Base-by-base conservation (phyloP, 345 rosid genomes). In the Odontarrhena argentea region DNA sequence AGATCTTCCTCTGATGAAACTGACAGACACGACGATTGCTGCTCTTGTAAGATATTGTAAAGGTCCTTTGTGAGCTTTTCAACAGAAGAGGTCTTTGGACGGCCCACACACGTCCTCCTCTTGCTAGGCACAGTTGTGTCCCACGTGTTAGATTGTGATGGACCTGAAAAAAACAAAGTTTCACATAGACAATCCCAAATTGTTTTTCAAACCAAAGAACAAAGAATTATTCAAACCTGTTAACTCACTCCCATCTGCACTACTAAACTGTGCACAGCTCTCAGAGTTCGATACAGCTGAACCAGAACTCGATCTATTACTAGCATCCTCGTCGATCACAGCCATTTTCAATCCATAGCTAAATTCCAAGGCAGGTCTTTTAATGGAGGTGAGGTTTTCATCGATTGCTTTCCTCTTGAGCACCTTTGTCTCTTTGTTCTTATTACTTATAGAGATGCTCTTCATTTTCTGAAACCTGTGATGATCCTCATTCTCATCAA, bases 251-350 rank as follows among this genome's bases (percentile, higher is more conserved):
- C 86, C 88, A 72, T 88, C 96, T 8, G 83, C 87, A 67, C 85
- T 74, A 15, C 88, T 91, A 78, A 84, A 89, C 73, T 83, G 99
- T 13, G 82, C 98, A 76, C 94, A 89, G 78, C 99, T 95, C 79
- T 95, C 98, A 3, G 97, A 85, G 71, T 89, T 91, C 2, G 99
- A 95, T 82, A 89, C 73, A 51, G 96, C 99, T 11, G 99, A 95
- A 9, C 99, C 98, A 14, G 97, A 95, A 79, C 99, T 91, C 13
- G 97, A 95, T 65, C 94, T 82, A 48, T 95, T 95, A 75, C 96
- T 91, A 30, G 78, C 63, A 78, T 91, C 94, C 71, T 95, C 99
- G 79, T 87, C 98, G 35, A 83, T 40, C 59, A 61, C 75, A 18
- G 57, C 73, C 77, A 78, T 89, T 36, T 74, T 84, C 15, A 78